These are phyloP conservation scores for Silene noctiflora DNA, from an alignment of 179 eudicot genomes.

Conservation along the genomic window DNA sequence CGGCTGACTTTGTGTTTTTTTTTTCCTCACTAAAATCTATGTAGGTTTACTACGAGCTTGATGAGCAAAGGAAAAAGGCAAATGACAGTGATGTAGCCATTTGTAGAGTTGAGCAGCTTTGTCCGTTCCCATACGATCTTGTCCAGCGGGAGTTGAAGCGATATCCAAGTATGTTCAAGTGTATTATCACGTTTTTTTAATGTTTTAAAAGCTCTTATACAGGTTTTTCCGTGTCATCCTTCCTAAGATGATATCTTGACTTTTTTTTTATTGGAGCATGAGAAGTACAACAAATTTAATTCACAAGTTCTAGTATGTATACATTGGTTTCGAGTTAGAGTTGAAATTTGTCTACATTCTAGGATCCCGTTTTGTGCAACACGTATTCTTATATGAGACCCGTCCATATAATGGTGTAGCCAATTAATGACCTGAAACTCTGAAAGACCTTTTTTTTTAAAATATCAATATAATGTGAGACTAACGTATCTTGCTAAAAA, in stretches of 20 bases:
- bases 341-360: background rate
- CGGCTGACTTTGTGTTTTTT: background rate
- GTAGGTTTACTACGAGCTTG: slow-evolving; percentile 44
- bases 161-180: slow-evolving; percentile 72
- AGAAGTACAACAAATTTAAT: background rate
- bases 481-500: background rate
- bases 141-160: slow-evolving; percentile 85
- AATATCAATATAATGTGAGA: background rate
- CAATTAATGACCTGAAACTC: too few species aligned
- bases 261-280: background rate
- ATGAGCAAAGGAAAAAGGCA: slow-evolving; percentile 35
- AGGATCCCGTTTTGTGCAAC: background rate
- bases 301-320: background rate
- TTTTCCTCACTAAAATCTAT: background rate
- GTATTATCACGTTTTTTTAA: background rate
- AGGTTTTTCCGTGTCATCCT: background rate
- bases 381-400: too few species aligned
- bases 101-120: slow-evolving; percentile 93
- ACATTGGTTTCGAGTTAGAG: background rate
- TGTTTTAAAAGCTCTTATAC: background rate
- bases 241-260: background rate
- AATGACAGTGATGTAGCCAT: slow-evolving; percentile 45
- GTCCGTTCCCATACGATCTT: slow-evolving; percentile 95
- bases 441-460: background rate
- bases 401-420: too few species aligned